Evolutionary conservation across 208 protist genomes (phyloP).

Genomic region (Angomonas deanei): DNA sequence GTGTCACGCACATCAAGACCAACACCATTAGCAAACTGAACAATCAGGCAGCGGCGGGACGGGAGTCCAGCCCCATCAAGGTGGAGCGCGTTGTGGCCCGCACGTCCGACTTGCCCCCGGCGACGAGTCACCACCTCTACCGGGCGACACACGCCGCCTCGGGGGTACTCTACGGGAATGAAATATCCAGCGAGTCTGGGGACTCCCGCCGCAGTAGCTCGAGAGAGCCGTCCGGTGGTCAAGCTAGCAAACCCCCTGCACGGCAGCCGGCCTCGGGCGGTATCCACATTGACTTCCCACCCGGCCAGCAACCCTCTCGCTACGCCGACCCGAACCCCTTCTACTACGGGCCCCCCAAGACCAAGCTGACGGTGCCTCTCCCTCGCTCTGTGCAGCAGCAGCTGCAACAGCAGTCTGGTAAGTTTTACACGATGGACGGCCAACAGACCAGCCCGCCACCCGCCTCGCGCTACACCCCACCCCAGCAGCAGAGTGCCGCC

Average conservation of each 20-base stretch:
- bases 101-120: not conserved
- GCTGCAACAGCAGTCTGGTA: not conserved
- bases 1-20: not conserved
- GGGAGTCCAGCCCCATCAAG: not conserved
- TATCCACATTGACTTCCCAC: not conserved
- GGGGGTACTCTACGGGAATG: too few relatives aligned
- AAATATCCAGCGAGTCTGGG: too few relatives aligned
- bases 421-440: not conserved
- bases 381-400: not conserved
- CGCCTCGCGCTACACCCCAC: not conserved
- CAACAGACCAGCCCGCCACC: not conserved
- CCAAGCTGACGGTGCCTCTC: not conserved
- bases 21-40: not conserved
- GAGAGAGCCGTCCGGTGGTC: too few relatives aligned
- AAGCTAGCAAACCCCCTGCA: too few relatives aligned
- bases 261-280: too few relatives aligned
- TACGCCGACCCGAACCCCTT: not conserved
- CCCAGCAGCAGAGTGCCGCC: not conserved
- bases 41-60: not conserved
- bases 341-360: not conserved
- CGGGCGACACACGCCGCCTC: not conserved
- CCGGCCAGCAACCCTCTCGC: not conserved
- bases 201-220: too few relatives aligned
- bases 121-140: not conserved
- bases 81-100: not conserved